Evolutionary conservation across 139 green algal genomes (phyloP), one percentile per base, ranked within the genome.

Genomic region (Zygnema cylindricum): DNA sequence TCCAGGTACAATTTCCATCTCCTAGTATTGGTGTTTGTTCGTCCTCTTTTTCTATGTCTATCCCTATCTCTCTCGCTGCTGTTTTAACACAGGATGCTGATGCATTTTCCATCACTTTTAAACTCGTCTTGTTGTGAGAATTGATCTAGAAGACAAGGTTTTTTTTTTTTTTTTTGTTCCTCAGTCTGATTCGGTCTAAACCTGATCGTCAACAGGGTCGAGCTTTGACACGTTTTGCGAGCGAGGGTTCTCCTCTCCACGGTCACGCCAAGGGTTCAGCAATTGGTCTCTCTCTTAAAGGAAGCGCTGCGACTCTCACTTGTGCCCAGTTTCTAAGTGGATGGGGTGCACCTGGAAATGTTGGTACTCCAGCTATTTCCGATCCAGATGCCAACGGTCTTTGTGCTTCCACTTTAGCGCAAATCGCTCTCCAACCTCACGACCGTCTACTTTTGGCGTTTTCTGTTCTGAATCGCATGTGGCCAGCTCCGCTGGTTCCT

Each of bases 321-420:
- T 55, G 71, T 11, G 84, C 84, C 36, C 84, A 89, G 84, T 89
- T 89, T 69, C 30, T 89, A 30, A 49, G 35, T 63, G 39, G 69
- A 25, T 86, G 81, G 81, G 81, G 81, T 1, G 39, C 69, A 0
- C 36, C 78, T 25, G 49, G 7, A 25, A 7, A 63, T 25, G 7
- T 16, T 7, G 7, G 7, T 16, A 7, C 49, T 7, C 49, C 7
- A 7, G 16, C 16, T 63, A 22, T 42, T 25, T 30, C 49, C 22
- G 42, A 81, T 39, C 39, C 36, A 43, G 30, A 69, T 32, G 81
- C 76, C n/a, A 69, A 54, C 42, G 84, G 84, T 16, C 73, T 85
- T 0, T 76, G 73, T 57, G 69, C 84, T 1, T 36, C 69, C 75
- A 88, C 84, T 0, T 42, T 89, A 2, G 84, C 84, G 23, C 84